Percentiles rank a stretch among this genome's conserved stretches.
Conservation (phyloP, 495 filamentous ascomycete genomes). For the Neohortaea acidophila region DNA sequence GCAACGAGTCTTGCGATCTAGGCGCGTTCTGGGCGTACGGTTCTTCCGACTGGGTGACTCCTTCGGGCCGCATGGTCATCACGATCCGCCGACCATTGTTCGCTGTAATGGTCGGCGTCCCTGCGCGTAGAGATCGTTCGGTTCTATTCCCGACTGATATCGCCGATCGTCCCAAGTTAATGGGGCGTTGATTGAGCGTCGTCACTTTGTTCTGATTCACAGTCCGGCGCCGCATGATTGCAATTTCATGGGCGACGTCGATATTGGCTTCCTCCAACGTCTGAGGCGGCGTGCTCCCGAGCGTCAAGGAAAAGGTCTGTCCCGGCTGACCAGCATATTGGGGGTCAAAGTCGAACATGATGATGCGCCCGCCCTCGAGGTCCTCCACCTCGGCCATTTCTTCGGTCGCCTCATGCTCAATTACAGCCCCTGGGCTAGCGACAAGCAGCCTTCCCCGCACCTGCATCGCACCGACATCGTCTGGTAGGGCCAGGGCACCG, state of each 20-base stretch:
- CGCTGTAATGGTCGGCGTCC: slow-evolving; percentile 1
- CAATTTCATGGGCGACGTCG: slow-evolving; percentile 16
- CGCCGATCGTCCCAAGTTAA: slow-evolving; percentile 12
- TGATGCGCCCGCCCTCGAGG: slow-evolving; percentile 18
- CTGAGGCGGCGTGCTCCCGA: slow-evolving; percentile 16
- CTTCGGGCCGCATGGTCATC: slow-evolving; percentile 2
- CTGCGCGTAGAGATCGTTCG: slow-evolving; percentile 2
- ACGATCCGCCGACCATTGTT: slow-evolving; percentile 5
- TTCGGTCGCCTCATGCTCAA: slow-evolving; percentile 5
- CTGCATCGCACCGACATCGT: slow-evolving; percentile 4
- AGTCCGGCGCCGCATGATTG: slow-evolving; percentile 15
- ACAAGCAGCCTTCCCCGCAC: slow-evolving; percentile 15
- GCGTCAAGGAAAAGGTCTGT: slow-evolving; percentile 15
- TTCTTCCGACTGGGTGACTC: slow-evolving; percentile 11
- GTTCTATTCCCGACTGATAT: slow-evolving; percentile 7
- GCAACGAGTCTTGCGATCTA: slow-evolving; percentile 13
- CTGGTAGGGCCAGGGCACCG: slow-evolving; percentile 4
- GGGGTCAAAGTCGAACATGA: slow-evolving; percentile 19
- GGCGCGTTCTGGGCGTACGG: slow-evolving; percentile 19
- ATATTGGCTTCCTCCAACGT: slow-evolving; percentile 12
- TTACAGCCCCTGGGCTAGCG: slow-evolving; percentile 14
- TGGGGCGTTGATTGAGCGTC: slow-evolving; percentile 10
- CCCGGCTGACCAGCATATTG: slow-evolving; percentile 19
- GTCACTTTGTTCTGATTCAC: slow-evolving; percentile 17
- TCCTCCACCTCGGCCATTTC: slow-evolving; percentile 14